These are phyloP conservation scores for Talaromyces stipitatus DNA, from an alignment of 495 filamentous ascomycete genomes.

Conservation along the genomic window DNA sequence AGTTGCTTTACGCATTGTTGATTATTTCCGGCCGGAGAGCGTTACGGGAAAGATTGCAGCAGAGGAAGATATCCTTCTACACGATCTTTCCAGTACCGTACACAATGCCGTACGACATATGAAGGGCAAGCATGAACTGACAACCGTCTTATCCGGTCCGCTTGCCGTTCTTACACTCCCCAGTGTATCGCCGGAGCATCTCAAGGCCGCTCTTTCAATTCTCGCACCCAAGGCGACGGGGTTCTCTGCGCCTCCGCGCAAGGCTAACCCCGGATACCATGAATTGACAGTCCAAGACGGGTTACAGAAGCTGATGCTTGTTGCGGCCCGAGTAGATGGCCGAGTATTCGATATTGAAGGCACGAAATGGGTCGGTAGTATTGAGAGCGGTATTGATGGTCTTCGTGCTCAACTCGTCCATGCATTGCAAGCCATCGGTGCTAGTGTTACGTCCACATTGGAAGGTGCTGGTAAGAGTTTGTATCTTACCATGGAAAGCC, in stretches of 20 bases:
- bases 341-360: constrained; percentile 75
- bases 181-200: constrained; percentile 68
- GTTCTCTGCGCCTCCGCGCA: constrained; percentile 70
- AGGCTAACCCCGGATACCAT: constrained; percentile 70
- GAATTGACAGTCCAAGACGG: constrained; percentile 69
- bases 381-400: constrained; percentile 73
- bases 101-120: constrained; percentile 49
- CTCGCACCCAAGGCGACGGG: constrained; percentile 59
- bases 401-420: constrained; percentile 73
- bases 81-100: constrained; percentile 67
- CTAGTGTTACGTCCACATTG: constrained; percentile 61
- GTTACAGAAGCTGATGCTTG: constrained; percentile 74
- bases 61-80: constrained; percentile 48
- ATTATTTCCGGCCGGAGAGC: constrained; percentile 67
- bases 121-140: constrained; percentile 54
- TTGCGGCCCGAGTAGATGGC: constrained; percentile 77
- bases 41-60: constrained; percentile 24
- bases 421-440: constrained; percentile 68
- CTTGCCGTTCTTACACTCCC: constrained; percentile 76
- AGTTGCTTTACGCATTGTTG: constrained; percentile 72
- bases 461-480: constrained; percentile 71
- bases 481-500: constrained; percentile 77
- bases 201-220: constrained; percentile 68
- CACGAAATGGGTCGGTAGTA: constrained; percentile 76
- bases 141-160: constrained; percentile 74